Percentiles rank a stretch among this genome's conserved stretches.
Evolutionary conservation across 2,329 filamentous ascomycete species (phyloP).

Genomic region (Eurotiales sp.): DNA sequence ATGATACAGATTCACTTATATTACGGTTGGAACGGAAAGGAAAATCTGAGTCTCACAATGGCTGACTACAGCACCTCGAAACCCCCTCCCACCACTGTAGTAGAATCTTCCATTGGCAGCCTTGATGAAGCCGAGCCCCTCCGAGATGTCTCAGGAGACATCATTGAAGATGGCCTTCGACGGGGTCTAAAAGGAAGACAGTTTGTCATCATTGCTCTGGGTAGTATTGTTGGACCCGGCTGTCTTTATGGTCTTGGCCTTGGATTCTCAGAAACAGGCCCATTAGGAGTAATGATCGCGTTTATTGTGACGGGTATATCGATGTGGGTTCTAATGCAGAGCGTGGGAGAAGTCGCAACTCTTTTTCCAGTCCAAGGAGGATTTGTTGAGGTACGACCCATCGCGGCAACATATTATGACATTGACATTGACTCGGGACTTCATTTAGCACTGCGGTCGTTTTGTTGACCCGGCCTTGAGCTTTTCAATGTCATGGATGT

Average conservation of each 20-base stretch:
- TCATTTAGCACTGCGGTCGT: neutral
- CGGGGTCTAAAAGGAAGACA: neutral
- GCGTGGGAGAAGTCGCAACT: neutral
- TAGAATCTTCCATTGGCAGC: neutral
- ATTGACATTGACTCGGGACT: too few relatives aligned
- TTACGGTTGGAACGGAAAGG: too few relatives aligned
- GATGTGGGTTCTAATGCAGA: neutral
- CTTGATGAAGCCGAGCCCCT: neutral
- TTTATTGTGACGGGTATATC: neutral
- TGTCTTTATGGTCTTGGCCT: neutral
- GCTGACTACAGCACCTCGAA: neutral
- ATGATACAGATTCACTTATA: too few relatives aligned
- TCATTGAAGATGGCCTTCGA: neutral
- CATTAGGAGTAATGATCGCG: neutral
- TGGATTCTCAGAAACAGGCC: neutral
- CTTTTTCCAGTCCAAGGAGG: neutral
- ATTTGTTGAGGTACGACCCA: neutral
- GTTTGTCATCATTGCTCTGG: neutral
- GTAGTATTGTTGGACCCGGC: neutral
- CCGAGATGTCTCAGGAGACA: neutral
- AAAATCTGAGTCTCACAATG: too few relatives aligned
- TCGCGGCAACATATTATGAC: too few relatives aligned
- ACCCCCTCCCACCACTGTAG: neutral
- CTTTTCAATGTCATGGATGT: constrained; percentile 1
- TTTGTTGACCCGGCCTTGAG: neutral